Conservation (phyloP, 192 early-diverging fungal species). For the Coemansia sp. region DNA sequence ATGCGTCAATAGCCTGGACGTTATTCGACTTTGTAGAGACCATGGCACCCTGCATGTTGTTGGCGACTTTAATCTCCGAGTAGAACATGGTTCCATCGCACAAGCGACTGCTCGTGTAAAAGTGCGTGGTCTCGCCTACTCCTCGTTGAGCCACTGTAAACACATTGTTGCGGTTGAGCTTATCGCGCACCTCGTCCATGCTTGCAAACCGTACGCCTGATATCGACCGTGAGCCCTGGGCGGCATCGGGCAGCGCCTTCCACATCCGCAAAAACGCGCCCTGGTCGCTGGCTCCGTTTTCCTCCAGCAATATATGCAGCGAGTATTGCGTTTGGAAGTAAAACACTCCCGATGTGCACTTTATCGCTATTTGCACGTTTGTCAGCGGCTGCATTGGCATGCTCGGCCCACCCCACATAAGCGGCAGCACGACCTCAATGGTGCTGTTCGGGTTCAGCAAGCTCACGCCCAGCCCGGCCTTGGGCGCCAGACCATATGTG, state of each 20-base stretch:
- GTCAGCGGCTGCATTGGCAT: constrained; percentile 56
- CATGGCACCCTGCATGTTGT: constrained; percentile 36
- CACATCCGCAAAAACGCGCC: constrained; percentile 56
- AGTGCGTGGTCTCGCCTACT: constrained; percentile 56
- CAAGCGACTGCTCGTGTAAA: constrained; percentile 61
- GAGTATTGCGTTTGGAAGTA: constrained; percentile 70
- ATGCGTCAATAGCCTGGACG: constrained; percentile 33
- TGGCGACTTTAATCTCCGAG: constrained; percentile 62
- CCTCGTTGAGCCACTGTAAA: constrained; percentile 65
- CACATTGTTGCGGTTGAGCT: constrained; percentile 59
- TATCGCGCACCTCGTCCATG: constrained; percentile 55
- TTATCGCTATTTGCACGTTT: constrained; percentile 70
- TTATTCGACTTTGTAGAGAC: constrained; percentile 46
- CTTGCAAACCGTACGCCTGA: constrained; percentile 33
- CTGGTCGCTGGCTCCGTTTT: constrained; percentile 52
- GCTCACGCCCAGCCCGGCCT: constrained; percentile 43
- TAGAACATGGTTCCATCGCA: constrained; percentile 60
- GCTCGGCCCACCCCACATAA: constrained; percentile 55
- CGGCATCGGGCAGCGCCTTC: constrained; percentile 47
- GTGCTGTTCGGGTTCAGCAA: constrained; percentile 45
- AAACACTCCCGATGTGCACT: constrained; percentile 62
- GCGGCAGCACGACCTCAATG: constrained; percentile 49
- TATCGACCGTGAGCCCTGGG: constrained; percentile 25
- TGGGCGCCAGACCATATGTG: constrained; percentile 62
- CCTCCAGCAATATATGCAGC: constrained; percentile 59